phyloP scores from a whole-genome alignment of 225 moss, liverwort and hornwort genomes.

The Rhytidiadelphus loreus region DNA sequence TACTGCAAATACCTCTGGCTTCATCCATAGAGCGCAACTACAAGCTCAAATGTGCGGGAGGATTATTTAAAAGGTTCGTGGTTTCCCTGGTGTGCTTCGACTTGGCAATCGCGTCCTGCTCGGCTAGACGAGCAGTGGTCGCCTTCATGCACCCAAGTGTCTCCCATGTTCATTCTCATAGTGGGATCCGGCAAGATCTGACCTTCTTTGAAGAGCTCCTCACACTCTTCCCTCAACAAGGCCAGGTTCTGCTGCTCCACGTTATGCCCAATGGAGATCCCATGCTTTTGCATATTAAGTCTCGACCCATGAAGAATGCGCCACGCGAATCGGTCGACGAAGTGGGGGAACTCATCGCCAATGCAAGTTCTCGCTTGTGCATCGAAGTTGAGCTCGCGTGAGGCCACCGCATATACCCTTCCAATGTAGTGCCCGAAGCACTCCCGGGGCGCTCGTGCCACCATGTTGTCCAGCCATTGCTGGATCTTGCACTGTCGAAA shows the following conservation, averaged over 20 bases:
- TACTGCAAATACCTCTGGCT: background rate
- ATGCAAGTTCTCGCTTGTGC: conserved; percentile 30
- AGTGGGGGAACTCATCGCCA: conserved; percentile 45
- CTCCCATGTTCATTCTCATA: conserved; percentile 8
- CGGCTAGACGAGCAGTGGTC: conserved; percentile 41
- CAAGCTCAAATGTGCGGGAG: background rate
- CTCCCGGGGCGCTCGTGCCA: conserved; percentile 24
- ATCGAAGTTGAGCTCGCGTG: conserved; percentile 40
- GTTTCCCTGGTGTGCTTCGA: conserved; percentile 4
- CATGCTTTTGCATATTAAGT: conserved; percentile 33
- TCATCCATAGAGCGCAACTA: background rate
- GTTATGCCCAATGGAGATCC: conserved; percentile 16
- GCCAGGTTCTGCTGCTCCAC: conserved; percentile 16
- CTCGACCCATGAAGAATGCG: conserved; percentile 30
- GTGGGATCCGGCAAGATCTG: conserved; percentile 28
- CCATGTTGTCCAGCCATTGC: conserved; percentile 41
- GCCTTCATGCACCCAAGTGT: conserved; percentile 42
- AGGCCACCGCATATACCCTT: conserved; percentile 30
- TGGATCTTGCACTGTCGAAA: conserved; percentile 42
- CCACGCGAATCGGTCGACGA: conserved; percentile 31
- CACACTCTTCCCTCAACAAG: conserved; percentile 34
- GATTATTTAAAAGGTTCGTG: background rate
- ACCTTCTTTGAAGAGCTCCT: conserved; percentile 23
- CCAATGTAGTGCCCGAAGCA: conserved; percentile 49
- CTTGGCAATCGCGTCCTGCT: conserved; percentile 35